A percentile compares a stretch with the other conserved stretches of the same genome.
phyloP scores from a whole-genome alignment of 805 yeast species.

The Starmerella bombi region DNA sequence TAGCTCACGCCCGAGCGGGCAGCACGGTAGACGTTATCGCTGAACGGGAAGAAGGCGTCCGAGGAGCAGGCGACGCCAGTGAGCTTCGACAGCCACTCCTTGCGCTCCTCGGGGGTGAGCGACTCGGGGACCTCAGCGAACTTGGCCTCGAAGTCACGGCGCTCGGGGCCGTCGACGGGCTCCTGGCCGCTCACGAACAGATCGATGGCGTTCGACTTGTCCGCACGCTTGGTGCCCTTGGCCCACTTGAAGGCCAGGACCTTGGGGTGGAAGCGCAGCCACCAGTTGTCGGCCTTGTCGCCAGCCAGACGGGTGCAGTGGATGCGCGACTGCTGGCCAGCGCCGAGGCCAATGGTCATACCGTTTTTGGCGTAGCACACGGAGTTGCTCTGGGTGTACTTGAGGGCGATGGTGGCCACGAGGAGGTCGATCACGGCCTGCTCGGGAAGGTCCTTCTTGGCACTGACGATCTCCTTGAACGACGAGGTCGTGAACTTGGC shows the following conservation, averaged over 20 bases:
- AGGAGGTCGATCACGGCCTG: slow-evolving; percentile 89
- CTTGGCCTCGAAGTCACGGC: slow-evolving; percentile 79
- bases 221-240: slow-evolving; percentile 95
- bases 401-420: slow-evolving; percentile 93
- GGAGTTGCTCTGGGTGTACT: slow-evolving; percentile 96
- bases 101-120: slow-evolving; percentile 66
- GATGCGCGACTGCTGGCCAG: slow-evolving; percentile 98
- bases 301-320: slow-evolving; percentile 99
- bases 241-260: slow-evolving; percentile 94
- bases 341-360: slow-evolving; percentile 98
- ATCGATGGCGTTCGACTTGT: slow-evolving; percentile 95
- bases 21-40: slow-evolving; percentile 97
- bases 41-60: slow-evolving; percentile 99
- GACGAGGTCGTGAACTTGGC: slow-evolving; percentile 84
- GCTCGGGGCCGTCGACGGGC: slow-evolving; percentile 85
- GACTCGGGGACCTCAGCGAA: slow-evolving; percentile 76
- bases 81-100: slow-evolving; percentile 72
- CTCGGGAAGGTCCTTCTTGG: slow-evolving; percentile 74
- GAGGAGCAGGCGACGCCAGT: slow-evolving; percentile 83
- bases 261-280: slow-evolving; percentile 97
- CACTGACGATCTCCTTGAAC: slow-evolving; percentile 82
- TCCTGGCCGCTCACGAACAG: slow-evolving; percentile 82
- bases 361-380: slow-evolving; percentile 98
- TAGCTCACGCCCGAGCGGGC: slow-evolving; percentile 91
- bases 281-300: slow-evolving; percentile 99